phyloP scores from a whole-genome alignment of 192 early-diverging fungal genomes.

The Martensiomyces pterosporus region DNA sequence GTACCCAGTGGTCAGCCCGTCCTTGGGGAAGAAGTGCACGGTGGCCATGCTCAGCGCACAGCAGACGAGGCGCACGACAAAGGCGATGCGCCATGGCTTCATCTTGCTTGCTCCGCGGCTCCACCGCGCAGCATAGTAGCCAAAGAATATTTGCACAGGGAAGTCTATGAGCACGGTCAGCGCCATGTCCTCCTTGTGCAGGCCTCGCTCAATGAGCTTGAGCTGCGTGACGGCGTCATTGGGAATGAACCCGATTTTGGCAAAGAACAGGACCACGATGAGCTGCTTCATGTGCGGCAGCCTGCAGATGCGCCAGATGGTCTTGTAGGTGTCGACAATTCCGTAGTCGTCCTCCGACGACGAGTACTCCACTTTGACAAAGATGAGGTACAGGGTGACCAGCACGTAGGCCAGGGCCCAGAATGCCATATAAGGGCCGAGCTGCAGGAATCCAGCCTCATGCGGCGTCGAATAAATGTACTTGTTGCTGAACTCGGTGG shows the following conservation, averaged over 20 bases:
- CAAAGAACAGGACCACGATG: conserved; percentile 73
- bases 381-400: conserved; percentile 77
- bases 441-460: conserved; percentile 67
- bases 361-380: conserved; percentile 68
- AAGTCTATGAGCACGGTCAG: conserved; percentile 92
- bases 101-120: conserved; percentile 79
- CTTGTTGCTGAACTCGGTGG: conserved; percentile 90
- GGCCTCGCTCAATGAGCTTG: conserved; percentile 91
- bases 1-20: conserved; percentile 60
- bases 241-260: conserved; percentile 93
- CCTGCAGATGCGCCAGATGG: conserved; percentile 85
- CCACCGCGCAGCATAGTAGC: conserved; percentile 97
- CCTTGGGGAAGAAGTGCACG: conserved; percentile 72
- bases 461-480: conserved; percentile 67
- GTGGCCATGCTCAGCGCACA: conserved; percentile 79
- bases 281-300: conserved; percentile 84
- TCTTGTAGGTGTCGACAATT: conserved; percentile 72
- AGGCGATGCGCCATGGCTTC: conserved; percentile 89
- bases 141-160: conserved; percentile 94
- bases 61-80: conserved; percentile 77
- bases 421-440: conserved; percentile 86
- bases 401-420: conserved; percentile 90
- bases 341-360: conserved; percentile 55
- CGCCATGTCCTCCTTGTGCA: conserved; percentile 93
- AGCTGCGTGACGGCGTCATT: conserved; percentile 93